phyloP scores from a whole-genome alignment of 768 basidiomycete genomes.

The Lactifluus piperatus region DNA sequence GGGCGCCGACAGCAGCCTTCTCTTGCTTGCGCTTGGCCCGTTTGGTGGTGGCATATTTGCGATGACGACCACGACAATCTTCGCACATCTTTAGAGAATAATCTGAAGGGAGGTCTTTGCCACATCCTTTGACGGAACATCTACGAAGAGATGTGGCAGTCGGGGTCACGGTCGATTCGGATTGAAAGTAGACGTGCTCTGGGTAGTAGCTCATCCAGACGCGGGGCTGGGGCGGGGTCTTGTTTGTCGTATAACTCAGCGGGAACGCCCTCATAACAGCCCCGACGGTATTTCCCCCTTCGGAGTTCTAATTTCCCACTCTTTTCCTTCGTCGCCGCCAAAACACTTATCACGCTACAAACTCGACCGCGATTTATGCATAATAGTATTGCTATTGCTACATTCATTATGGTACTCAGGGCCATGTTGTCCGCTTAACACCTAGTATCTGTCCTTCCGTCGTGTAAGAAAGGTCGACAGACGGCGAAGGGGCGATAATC shows the following conservation, averaged over 20 bases:
- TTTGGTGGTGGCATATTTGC: constrained; percentile 44
- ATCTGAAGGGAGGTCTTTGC: constrained; percentile 25
- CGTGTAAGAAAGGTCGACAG: not conserved
- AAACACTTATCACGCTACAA: not conserved
- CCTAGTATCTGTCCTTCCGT: not conserved
- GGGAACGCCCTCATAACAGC: constrained; percentile 2
- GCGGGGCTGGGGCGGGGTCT: constrained; percentile 1
- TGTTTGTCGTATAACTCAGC: not conserved
- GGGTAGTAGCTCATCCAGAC: constrained; percentile 22
- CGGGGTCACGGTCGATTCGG: not conserved
- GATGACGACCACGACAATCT: constrained; percentile 40
- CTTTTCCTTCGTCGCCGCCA: constrained; percentile 7
- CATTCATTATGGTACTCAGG: not conserved
- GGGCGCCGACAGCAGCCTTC: constrained; percentile 31
- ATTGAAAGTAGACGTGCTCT: constrained; percentile 21
- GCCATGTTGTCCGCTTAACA: not conserved
- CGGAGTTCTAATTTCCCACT: constrained; percentile 10
- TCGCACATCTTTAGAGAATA: constrained; percentile 45
- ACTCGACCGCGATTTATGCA: no score
- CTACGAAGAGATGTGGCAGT: constrained; percentile 1
- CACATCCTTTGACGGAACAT: constrained; percentile 42
- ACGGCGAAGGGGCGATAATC: constrained; percentile 1
- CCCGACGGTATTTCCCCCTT: constrained; percentile 11
- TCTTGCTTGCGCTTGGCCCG: constrained; percentile 42
- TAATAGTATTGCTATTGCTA: not conserved